A percentile compares a stretch with the other conserved stretches of the same genome.
Evolutionary conservation across 202 grass and related monocot species (phyloP).

Genomic region (Schoenoplectus triqueter): DNA sequence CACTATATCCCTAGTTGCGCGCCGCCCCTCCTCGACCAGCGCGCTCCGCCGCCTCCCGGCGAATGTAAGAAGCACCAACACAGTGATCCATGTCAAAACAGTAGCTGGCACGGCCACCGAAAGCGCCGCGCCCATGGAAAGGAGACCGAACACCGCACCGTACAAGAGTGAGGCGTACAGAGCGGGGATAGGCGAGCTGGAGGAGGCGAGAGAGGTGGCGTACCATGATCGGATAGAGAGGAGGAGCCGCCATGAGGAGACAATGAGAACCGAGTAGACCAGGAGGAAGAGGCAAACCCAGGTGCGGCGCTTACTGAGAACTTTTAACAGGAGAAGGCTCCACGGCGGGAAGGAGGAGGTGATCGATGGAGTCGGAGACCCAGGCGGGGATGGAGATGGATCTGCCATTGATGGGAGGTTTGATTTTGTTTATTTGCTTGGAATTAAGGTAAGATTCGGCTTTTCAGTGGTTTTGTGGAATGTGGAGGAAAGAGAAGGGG

Average conservation of each 20-base stretch:
- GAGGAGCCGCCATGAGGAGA: slow-evolving; percentile 67
- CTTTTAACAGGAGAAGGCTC: slow-evolving; percentile 54
- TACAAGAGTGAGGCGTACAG: slow-evolving; percentile 83
- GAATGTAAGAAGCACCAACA: slow-evolving; percentile 84
- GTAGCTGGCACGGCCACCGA: slow-evolving; percentile 78
- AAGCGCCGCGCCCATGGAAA: slow-evolving; percentile 75
- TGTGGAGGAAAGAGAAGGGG: slow-evolving; percentile 51
- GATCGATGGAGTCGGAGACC: slow-evolving; percentile 55
- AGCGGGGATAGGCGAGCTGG: slow-evolving; percentile 44
- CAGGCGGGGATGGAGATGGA: slow-evolving; percentile 49
- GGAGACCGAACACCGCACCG: slow-evolving; percentile 81
- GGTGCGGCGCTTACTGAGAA: slow-evolving; percentile 65
- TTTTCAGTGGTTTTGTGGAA: slow-evolving; percentile 2
- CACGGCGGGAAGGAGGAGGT: slow-evolving; percentile 48
- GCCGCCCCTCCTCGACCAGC: slow-evolving; percentile 61
- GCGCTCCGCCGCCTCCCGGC: slow-evolving; percentile 51
- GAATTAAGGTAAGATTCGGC: slow-evolving; percentile 39
- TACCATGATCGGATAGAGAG: slow-evolving; percentile 78
- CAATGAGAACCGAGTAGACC: slow-evolving; percentile 73
- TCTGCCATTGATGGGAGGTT: slow-evolving; percentile 26
- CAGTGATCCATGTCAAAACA: slow-evolving; percentile 79
- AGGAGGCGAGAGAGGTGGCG: slow-evolving; percentile 22
- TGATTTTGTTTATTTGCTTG: slow-evolving; percentile 11
- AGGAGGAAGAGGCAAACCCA: slow-evolving; percentile 77
- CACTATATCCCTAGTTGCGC: slow-evolving; percentile 60